Evolutionary conservation across 2,329 filamentous ascomycete species (phyloP).

Genomic region (Metarhizium robertsii): DNA sequence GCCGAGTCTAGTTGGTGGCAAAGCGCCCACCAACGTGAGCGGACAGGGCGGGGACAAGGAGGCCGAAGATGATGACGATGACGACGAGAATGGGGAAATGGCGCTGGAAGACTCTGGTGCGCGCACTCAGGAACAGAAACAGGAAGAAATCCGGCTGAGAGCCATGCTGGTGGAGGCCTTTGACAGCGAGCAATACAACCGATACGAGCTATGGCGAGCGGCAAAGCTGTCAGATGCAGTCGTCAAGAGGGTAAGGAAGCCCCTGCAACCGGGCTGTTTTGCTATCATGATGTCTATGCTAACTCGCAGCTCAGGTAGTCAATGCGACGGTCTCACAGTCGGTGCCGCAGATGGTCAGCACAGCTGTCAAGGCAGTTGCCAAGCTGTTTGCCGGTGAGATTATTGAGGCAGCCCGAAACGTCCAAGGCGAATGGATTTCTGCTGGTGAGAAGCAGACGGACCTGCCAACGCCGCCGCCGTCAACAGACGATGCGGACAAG

Average conservation of each 20-base stretch:
- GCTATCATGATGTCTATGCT: not conserved
- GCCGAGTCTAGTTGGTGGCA: constrained; percentile 32
- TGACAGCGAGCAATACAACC: constrained; percentile 55
- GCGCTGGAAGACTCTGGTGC: constrained; percentile 49
- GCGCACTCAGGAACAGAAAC: constrained; percentile 57
- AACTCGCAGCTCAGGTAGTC: constrained; percentile 43
- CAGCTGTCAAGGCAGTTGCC: constrained; percentile 65
- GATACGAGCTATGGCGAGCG: constrained; percentile 63
- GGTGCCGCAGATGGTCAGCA: constrained; percentile 62
- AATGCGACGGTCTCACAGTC: constrained; percentile 76
- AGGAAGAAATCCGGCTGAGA: constrained; percentile 47
- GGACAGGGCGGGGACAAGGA: constrained; percentile 35
- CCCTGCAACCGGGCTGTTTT: not conserved
- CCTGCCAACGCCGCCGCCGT: constrained; percentile 32
- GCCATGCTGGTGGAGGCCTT: constrained; percentile 57
- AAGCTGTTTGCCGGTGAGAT: constrained; percentile 72
- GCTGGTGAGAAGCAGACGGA: constrained; percentile 50
- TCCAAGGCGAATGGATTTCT: constrained; percentile 63
- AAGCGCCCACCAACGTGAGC: constrained; percentile 32
- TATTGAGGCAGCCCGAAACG: constrained; percentile 59
- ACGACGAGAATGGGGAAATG: constrained; percentile 47
- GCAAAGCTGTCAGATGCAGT: constrained; percentile 59
- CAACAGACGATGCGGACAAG: constrained; percentile 20
- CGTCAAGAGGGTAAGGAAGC: constrained; percentile 52
- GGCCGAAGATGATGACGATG: constrained; percentile 48